phyloP scores from a whole-genome alignment of 2,329 filamentous ascomycete genomes.

The Monosporascus sp. region DNA sequence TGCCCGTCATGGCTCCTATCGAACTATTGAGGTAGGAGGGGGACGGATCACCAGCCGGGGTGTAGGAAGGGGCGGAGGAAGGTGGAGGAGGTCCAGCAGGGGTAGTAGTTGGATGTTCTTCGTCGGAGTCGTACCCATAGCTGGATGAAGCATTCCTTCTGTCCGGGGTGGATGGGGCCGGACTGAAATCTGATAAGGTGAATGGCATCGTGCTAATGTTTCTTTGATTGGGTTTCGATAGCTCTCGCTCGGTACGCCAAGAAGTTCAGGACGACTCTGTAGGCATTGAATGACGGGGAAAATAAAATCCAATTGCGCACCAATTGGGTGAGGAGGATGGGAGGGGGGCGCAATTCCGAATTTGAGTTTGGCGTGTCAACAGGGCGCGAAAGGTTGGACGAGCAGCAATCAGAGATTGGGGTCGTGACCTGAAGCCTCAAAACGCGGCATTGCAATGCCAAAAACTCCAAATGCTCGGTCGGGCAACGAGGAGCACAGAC shows the following conservation, averaged over 20 bases:
- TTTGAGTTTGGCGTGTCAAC: neutral
- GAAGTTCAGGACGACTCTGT: neutral
- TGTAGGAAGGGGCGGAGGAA: conserved; percentile 50
- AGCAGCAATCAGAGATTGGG: conserved; percentile 9
- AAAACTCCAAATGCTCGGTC: neutral
- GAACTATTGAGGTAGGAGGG: conserved; percentile 51
- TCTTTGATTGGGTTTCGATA: conserved; percentile 4
- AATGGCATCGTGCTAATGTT: conserved; percentile 20
- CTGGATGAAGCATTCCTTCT: conserved; percentile 29
- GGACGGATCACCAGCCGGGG: conserved; percentile 51
- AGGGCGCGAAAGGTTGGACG: neutral
- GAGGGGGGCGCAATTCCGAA: neutral
- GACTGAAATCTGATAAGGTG: conserved; percentile 38
- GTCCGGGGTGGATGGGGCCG: conserved; percentile 46
- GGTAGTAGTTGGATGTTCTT: conserved; percentile 45
- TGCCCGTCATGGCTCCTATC: conserved; percentile 37
- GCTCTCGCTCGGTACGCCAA: conserved; percentile 7
- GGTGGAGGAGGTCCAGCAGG: conserved; percentile 45
- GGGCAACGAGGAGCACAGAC: neutral
- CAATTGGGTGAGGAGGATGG: neutral
- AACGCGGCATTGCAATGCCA: conserved; percentile 7
- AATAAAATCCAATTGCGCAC: neutral
- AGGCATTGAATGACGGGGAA: too few species aligned
- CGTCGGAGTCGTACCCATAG: conserved; percentile 33
- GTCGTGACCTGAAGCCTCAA: conserved; percentile 11